Conservation (phyloP, 2,329 filamentous ascomycete species). For the Bipolaris cookei region DNA sequence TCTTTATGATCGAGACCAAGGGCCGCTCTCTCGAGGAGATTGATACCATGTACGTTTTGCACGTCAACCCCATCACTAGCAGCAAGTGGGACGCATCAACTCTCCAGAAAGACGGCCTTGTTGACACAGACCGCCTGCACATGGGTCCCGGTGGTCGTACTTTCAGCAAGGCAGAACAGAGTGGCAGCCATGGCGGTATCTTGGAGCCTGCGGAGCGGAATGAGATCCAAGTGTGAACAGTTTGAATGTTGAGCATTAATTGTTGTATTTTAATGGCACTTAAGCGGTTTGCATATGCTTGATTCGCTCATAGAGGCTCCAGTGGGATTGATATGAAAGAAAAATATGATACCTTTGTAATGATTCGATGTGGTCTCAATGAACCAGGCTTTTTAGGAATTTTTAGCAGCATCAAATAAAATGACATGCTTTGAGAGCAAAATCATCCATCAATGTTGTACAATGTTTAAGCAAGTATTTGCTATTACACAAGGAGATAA, state of each 20-base stretch:
- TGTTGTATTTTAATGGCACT: not conserved
- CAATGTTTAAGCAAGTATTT: too few species aligned
- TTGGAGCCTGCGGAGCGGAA: constrained; percentile 35
- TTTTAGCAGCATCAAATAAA: not conserved
- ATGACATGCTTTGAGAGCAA: not conserved
- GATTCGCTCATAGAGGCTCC: not conserved
- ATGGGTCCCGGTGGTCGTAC: constrained; percentile 42
- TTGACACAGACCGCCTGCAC: constrained; percentile 43
- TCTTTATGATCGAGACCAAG: constrained; percentile 79
- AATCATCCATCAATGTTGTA: not conserved
- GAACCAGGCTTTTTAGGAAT: not conserved
- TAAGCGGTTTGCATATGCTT: not conserved
- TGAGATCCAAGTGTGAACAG: constrained; percentile 29
- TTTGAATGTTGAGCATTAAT: not conserved
- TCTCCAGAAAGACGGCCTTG: constrained; percentile 40
- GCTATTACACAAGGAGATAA: too few species aligned
- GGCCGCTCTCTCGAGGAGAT: constrained; percentile 79
- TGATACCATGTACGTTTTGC: constrained; percentile 72
- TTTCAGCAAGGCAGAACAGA: constrained; percentile 45
- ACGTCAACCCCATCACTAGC: constrained; percentile 69
- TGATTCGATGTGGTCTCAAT: not conserved
- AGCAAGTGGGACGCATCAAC: constrained; percentile 55
- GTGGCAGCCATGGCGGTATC: constrained; percentile 23
- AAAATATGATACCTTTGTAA: constrained; percentile 3
- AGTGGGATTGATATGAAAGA: not conserved